phyloP scores from a whole-genome alignment of 805 yeast species.

The Yamadazyma kitorensis region DNA sequence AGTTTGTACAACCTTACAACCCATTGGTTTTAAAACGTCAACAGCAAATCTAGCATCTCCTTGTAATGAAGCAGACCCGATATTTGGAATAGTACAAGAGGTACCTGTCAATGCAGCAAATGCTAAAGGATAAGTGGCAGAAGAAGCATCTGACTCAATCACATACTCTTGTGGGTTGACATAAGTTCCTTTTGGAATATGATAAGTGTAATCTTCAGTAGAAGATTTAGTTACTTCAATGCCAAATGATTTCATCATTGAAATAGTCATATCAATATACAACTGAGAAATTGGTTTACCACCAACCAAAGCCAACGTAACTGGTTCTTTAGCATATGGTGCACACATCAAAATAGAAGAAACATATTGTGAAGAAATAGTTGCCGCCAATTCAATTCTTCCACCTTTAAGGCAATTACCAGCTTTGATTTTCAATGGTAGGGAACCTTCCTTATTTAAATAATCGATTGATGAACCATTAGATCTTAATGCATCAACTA shows the following conservation, averaged over 20 bases:
- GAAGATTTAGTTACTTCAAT: slow-evolving; percentile 66
- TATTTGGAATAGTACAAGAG: slow-evolving; percentile 88
- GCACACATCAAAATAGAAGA: slow-evolving; percentile 97
- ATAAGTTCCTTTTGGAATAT: slow-evolving; percentile 83
- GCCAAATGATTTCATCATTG: slow-evolving; percentile 92
- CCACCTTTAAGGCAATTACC: slow-evolving; percentile 83
- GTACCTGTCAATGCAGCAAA: slow-evolving; percentile 96
- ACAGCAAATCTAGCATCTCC: slow-evolving; percentile 97
- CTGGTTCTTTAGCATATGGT: slow-evolving; percentile 88
- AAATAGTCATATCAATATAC: slow-evolving; percentile 95
- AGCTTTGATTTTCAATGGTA: slow-evolving; percentile 74
- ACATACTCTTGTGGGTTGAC: slow-evolving; percentile 80
- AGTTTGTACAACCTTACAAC: slow-evolving; percentile 83
- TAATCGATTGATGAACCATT: slow-evolving; percentile 80
- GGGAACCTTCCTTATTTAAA: slow-evolving; percentile 71
- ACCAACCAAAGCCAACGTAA: slow-evolving; percentile 84
- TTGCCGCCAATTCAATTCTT: slow-evolving; percentile 87
- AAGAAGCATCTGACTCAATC: slow-evolving; percentile 94
- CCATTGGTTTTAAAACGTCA: slow-evolving; percentile 93
- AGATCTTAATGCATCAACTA: slow-evolving; percentile 81
- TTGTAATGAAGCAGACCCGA: slow-evolving; percentile 87
- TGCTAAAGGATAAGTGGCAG: slow-evolving; percentile 97
- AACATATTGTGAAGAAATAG: slow-evolving; percentile 95
- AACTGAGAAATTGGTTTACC: slow-evolving; percentile 96
- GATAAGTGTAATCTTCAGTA: slow-evolving; percentile 79